A percentile compares a stretch with the other conserved stretches of the same genome.
Conservation (phyloP, 345 rosid species). For the Melaleuca alternifolia region DNA sequence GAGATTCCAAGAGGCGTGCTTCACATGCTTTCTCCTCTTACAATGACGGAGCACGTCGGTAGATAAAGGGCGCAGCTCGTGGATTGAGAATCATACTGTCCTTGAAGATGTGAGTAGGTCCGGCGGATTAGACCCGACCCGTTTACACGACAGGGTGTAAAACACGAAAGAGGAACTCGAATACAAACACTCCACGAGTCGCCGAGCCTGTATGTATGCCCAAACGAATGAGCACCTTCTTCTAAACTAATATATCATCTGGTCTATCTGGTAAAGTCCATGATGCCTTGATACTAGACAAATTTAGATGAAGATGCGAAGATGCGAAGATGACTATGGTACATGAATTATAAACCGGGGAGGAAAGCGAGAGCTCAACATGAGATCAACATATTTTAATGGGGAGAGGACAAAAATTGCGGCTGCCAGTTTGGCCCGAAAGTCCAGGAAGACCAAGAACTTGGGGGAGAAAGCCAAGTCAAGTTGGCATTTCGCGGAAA, state of each 20-base stretch:
- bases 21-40: neutral
- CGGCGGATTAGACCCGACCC: neutral
- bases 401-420: neutral
- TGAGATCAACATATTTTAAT: neutral
- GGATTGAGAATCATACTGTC: neutral
- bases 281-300: neutral
- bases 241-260: neutral
- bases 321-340: neutral
- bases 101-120: neutral
- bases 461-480: neutral
- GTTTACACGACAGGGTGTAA: neutral
- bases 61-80: neutral
- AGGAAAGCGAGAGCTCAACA: neutral
- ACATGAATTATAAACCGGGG: neutral
- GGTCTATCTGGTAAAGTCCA: neutral
- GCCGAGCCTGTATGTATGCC: neutral
- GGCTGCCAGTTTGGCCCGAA: neutral
- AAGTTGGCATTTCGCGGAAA: neutral
- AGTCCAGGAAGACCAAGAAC: neutral
- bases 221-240: neutral
- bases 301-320: neutral
- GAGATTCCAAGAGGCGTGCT: neutral
- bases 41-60: neutral
- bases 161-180: neutral
- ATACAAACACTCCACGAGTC: neutral